Conservation (phyloP, 352 stramenopile species). For the Phytophthora parvispora region DNA sequence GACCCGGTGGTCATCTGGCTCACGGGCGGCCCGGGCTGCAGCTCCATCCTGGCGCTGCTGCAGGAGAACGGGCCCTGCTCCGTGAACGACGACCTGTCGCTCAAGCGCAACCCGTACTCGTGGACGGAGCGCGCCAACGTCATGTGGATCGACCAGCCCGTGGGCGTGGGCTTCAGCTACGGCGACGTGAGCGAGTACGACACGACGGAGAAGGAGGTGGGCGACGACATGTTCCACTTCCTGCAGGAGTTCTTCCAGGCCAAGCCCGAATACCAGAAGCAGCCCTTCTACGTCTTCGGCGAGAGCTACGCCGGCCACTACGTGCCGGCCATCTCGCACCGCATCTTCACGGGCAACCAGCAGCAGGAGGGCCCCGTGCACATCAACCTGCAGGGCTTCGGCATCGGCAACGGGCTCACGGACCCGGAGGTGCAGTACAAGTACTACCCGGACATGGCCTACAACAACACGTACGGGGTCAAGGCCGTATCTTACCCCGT, state of each 20-base stretch:
- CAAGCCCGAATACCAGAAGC: constrained; percentile 92
- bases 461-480: constrained; percentile 92
- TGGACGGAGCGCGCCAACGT: constrained; percentile 97
- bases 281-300: constrained; percentile 95
- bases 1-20: constrained; percentile 98
- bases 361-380: constrained; percentile 53
- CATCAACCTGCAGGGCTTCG: constrained; percentile 95
- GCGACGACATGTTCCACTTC: constrained; percentile 97
- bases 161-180: constrained; percentile 96
- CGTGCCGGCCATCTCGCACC: constrained; percentile 85
- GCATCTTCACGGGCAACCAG: constrained; percentile 84
- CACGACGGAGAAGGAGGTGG: constrained; percentile 94
- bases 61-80: constrained; percentile 97
- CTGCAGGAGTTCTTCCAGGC: constrained; percentile 94
- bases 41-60: constrained; percentile 93
- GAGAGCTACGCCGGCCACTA: constrained; percentile 97
- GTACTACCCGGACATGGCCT: constrained; percentile 90
- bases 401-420: constrained; percentile 98
- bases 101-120: constrained; percentile 90
- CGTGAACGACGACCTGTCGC: constrained; percentile 93
- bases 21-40: constrained; percentile 97
- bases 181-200: constrained; percentile 91
- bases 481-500: constrained; percentile 70
- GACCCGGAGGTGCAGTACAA: constrained; percentile 93
- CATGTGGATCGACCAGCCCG: constrained; percentile 98